These are phyloP conservation scores for Vachellia pachyceras DNA, from an alignment of 306 rosid genomes.

Conservation along the genomic window DNA sequence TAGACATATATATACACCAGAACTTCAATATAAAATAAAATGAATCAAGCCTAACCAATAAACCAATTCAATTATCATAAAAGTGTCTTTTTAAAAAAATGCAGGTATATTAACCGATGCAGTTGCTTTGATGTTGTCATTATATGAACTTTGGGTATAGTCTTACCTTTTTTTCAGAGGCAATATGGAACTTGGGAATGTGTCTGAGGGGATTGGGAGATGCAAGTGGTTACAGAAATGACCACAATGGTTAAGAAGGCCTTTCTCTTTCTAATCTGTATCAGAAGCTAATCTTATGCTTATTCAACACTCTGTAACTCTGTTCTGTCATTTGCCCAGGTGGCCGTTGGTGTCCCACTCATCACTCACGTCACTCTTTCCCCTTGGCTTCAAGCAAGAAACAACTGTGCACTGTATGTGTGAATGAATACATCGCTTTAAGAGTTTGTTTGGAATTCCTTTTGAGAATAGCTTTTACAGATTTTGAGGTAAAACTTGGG, in stretches of 20 bases:
- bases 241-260: neutral
- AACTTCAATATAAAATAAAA: no score
- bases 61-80: no score
- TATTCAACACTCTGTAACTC: neutral
- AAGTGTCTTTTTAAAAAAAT: no score
- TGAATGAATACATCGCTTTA: neutral
- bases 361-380: slow-evolving; percentile 43
- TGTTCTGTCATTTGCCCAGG: neutral
- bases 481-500: no score
- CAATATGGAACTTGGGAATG: neutral
- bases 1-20: no score
- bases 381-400: slow-evolving; percentile 54
- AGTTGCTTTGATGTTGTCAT: no score
- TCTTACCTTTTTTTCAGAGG: neutral
- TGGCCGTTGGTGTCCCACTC: slow-evolving; percentile 24
- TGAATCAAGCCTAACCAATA: no score
- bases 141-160: neutral
- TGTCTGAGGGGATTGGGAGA: neutral
- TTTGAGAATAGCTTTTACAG: no score
- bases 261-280: slow-evolving; percentile 7
- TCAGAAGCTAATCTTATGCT: neutral
- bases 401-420: neutral
- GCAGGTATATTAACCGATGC: no score
- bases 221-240: neutral
- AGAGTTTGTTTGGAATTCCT: no score